Conservation (phyloP, 1,284 basidiomycete species). For the Pascua guehoae region DNA sequence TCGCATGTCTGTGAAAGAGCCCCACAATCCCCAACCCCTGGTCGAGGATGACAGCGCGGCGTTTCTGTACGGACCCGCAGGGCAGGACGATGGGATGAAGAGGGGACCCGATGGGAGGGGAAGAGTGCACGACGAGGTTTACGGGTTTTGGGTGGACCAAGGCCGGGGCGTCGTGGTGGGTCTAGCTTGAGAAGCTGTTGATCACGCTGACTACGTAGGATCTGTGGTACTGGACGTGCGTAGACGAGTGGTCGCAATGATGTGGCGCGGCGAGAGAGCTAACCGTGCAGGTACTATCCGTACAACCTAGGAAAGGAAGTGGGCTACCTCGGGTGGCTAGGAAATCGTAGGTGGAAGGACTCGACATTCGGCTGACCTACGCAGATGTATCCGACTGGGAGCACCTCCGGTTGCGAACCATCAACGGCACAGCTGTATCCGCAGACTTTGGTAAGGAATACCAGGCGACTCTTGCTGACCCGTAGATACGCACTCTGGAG, state of each 20-base stretch:
- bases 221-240: slow-evolving; percentile 44
- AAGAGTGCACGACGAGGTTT: slow-evolving; percentile 34
- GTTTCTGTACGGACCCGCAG: slow-evolving; percentile 40
- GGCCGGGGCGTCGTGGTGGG: slow-evolving; percentile 40
- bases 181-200: slow-evolving; percentile 7
- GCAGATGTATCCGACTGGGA: slow-evolving; percentile 47
- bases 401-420: slow-evolving; percentile 36
- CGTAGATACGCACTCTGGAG: slow-evolving; percentile 36
- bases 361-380: background rate
- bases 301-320: slow-evolving; percentile 47
- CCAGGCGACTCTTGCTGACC: background rate
- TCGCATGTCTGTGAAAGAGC: slow-evolving; percentile 27
- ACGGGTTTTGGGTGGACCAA: slow-evolving; percentile 44
- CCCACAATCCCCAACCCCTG: slow-evolving; percentile 39
- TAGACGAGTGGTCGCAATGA: background rate
- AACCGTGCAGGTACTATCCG: slow-evolving; percentile 38
- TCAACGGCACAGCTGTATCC: slow-evolving; percentile 37
- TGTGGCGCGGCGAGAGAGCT: background rate
- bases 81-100: slow-evolving; percentile 22
- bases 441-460: slow-evolving; percentile 40
- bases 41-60: slow-evolving; percentile 23
- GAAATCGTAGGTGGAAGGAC: slow-evolving; percentile 35
- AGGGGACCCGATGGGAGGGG: slow-evolving; percentile 26
- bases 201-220: slow-evolving; percentile 24
- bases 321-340: slow-evolving; percentile 38